Conservation (phyloP, 257 asterid genomes). For the Vinca minor region DNA sequence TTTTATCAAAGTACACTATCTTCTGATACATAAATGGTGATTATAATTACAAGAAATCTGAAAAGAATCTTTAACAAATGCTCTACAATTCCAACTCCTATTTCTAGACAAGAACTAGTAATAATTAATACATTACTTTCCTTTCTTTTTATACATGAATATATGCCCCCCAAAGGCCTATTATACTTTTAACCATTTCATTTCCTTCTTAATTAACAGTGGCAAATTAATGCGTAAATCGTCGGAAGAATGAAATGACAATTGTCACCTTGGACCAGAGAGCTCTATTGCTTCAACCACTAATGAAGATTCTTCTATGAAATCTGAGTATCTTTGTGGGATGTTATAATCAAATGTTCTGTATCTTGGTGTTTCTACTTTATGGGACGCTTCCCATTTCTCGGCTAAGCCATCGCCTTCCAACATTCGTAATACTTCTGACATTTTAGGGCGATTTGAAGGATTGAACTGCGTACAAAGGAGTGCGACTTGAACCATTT, state of each 20-base stretch:
- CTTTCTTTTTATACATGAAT: constrained; percentile 36
- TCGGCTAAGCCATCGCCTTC: constrained; percentile 89
- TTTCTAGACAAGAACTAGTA: constrained; percentile 20
- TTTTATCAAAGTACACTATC: background rate
- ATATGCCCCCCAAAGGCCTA: constrained; percentile 28
- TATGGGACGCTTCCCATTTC: constrained; percentile 85
- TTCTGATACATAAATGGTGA: background rate
- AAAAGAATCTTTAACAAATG: background rate
- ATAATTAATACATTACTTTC: constrained; percentile 24
- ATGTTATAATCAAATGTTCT: constrained; percentile 35
- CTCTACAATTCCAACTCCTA: constrained; percentile 15
- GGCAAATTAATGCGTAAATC: constrained; percentile 2
- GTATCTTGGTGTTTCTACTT: constrained; percentile 43
- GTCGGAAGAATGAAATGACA: background rate
- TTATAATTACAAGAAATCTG: background rate
- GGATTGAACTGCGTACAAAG: constrained; percentile 80
- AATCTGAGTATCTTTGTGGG: constrained; percentile 68
- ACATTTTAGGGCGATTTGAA: constrained; percentile 77
- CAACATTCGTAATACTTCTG: constrained; percentile 85
- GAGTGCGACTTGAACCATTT: constrained; percentile 81
- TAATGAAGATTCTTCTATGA: constrained; percentile 67
- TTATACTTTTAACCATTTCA: too few species aligned
- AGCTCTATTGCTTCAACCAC: constrained; percentile 88
- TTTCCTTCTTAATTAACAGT: background rate
- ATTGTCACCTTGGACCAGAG: constrained; percentile 83